Evolutionary conservation across 306 rosid genomes (phyloP).

Genomic region (Prunus campanulata): DNA sequence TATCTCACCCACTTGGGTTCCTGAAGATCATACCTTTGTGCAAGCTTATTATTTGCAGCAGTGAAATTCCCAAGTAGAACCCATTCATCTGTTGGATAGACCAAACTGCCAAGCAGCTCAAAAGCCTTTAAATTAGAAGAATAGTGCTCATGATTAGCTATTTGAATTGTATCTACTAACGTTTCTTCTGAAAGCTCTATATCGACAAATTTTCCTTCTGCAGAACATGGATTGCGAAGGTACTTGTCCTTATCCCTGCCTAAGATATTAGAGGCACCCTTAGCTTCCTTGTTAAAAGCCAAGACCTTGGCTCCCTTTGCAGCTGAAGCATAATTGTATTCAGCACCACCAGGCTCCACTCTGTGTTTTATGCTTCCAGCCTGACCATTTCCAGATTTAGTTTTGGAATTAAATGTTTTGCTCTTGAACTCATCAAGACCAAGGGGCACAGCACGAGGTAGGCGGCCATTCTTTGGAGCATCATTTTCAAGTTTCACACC

Average conservation of each 20-base stretch:
- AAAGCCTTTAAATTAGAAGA: conserved; percentile 84
- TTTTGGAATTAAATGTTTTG: conserved; percentile 62
- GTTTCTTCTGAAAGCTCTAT: conserved; percentile 98
- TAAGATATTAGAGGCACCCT: conserved; percentile 88
- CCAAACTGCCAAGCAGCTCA: conserved; percentile 78
- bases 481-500: conserved; percentile 48
- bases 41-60: conserved; percentile 79
- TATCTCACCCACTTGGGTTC: conserved; percentile 99
- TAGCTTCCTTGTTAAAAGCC: conserved; percentile 94
- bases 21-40: conserved; percentile 62
- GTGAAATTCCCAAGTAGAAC: conserved; percentile 72
- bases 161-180: conserved; percentile 75
- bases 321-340: conserved; percentile 89
- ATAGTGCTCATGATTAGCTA: conserved; percentile 91
- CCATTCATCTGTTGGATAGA: conserved; percentile 89
- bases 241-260: conserved; percentile 85
- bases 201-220: conserved; percentile 71
- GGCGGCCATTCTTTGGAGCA: conserved; percentile 42
- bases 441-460: conserved; percentile 57
- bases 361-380: conserved; percentile 65
- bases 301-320: conserved; percentile 99
- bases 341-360: conserved; percentile 86
- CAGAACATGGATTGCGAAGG: conserved; percentile 94
- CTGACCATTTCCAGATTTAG: conserved; percentile 50
- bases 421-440: conserved; percentile 98